Evolutionary conservation across 495 filamentous ascomycete species (phyloP).

Genomic region (Lasiosphaeria ovina): DNA sequence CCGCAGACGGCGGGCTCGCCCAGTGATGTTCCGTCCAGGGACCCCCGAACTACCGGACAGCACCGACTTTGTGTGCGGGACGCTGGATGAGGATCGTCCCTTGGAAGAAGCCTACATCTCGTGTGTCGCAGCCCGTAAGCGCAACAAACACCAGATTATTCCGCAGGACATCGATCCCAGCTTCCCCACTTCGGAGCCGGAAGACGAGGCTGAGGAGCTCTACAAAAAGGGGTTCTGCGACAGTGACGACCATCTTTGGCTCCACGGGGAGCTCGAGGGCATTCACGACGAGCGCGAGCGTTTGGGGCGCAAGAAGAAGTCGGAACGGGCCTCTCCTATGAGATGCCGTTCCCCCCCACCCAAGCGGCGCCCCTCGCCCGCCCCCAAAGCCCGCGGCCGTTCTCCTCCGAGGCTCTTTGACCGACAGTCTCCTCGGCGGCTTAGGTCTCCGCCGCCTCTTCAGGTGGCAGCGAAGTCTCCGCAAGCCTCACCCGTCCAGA

Average conservation of each 20-base stretch:
- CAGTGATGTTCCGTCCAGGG: constrained; percentile 57
- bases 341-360: constrained; percentile 48
- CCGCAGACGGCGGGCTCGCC: constrained; percentile 35
- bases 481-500: constrained; percentile 39
- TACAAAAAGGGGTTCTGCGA: constrained; percentile 52
- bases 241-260: constrained; percentile 57
- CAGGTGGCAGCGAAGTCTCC: constrained; percentile 41
- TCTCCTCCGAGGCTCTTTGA: constrained; percentile 62
- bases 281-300: constrained; percentile 43
- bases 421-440: constrained; percentile 65
- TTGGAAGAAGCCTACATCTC: constrained; percentile 89
- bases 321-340: constrained; percentile 36
- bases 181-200: constrained; percentile 90
- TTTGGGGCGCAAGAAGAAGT: constrained; percentile 38
- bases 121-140: constrained; percentile 74
- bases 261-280: constrained; percentile 58
- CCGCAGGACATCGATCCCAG: constrained; percentile 97
- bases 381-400: constrained; percentile 45
- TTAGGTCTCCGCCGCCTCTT: constrained; percentile 61
- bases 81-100: constrained; percentile 92
- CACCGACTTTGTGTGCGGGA: constrained; percentile 97
- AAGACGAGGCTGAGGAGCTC: constrained; percentile 67
- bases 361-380: constrained; percentile 46
- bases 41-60: constrained; percentile 90
- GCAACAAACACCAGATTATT: constrained; percentile 70